Conservation (phyloP, 257 asterid genomes). For the Agastache rugosa region DNA sequence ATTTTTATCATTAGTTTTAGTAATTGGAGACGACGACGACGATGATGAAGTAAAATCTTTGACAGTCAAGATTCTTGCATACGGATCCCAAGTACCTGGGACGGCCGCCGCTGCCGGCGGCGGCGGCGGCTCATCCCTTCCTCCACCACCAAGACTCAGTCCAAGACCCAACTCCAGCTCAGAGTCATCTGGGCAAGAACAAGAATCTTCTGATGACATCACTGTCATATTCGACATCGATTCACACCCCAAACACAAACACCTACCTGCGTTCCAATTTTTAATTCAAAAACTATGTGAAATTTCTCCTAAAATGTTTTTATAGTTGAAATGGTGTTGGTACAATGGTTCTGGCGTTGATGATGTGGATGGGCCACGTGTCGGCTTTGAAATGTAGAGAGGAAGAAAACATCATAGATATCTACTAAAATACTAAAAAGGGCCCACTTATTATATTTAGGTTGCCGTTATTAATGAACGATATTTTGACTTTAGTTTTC, state of each 20-base stretch:
- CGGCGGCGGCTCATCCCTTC: slow-evolving; percentile 32
- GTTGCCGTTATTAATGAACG: not conserved
- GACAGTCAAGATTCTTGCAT: slow-evolving; percentile 65
- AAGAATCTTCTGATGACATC: slow-evolving; percentile 53
- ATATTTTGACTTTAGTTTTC: too few species aligned
- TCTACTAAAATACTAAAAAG: slow-evolving; percentile 40
- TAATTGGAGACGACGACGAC: slow-evolving; percentile 51
- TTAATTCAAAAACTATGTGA: not conserved
- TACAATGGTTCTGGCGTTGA: slow-evolving; percentile 26
- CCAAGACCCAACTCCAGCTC: slow-evolving; percentile 80
- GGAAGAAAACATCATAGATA: slow-evolving; percentile 47
- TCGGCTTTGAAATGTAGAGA: slow-evolving; percentile 56
- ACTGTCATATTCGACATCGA: slow-evolving; percentile 44
- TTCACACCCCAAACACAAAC: not conserved
- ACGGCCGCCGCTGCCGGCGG: slow-evolving; percentile 17
- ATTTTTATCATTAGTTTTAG: slow-evolving; percentile 39
- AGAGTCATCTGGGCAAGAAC: slow-evolving; percentile 65
- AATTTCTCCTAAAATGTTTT: not conserved
- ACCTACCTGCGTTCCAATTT: not conserved
- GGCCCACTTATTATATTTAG: slow-evolving; percentile 29
- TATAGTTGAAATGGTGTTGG: slow-evolving; percentile 15
- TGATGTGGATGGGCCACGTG: slow-evolving; percentile 45
- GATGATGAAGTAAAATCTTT: slow-evolving; percentile 53
- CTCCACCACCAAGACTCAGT: slow-evolving; percentile 38
- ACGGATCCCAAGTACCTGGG: too few species aligned